phyloP scores from a whole-genome alignment of 2,329 filamentous ascomycete species.

The Botrytis squamosa region DNA sequence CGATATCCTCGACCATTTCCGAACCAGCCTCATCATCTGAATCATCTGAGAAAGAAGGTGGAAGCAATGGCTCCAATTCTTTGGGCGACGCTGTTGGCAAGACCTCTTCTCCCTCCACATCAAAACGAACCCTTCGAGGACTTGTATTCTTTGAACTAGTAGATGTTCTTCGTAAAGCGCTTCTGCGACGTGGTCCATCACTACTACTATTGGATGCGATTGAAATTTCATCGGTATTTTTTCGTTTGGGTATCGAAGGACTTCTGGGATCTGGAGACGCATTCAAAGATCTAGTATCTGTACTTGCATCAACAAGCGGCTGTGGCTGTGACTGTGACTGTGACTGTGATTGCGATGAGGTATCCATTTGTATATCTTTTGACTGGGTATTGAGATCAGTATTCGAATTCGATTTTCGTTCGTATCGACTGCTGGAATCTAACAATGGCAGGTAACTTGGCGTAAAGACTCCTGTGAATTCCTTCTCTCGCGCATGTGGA shows the following conservation, averaged over 20 bases:
- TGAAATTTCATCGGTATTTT: constrained; percentile 43
- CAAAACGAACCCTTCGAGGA: constrained; percentile 62
- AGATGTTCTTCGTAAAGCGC: constrained; percentile 57
- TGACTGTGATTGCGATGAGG: constrained; percentile 23
- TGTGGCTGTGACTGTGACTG: constrained; percentile 23
- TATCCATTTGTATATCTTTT: constrained; percentile 29
- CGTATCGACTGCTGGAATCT: constrained; percentile 43
- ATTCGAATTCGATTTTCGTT: constrained; percentile 21
- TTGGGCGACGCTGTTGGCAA: constrained; percentile 57
- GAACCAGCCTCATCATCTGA: constrained; percentile 40
- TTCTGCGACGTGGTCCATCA: constrained; percentile 50
- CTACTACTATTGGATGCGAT: constrained; percentile 55
- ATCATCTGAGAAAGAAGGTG: constrained; percentile 26
- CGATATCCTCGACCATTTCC: constrained; percentile 38
- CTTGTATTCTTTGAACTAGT: constrained; percentile 51
- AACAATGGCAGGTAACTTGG: constrained; percentile 62
- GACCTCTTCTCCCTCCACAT: constrained; percentile 59
- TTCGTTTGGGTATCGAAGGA: constrained; percentile 33
- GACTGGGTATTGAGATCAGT: constrained; percentile 17
- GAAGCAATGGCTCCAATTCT: constrained; percentile 14
- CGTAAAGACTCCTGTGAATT: constrained; percentile 62
- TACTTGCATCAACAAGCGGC: constrained; percentile 28
- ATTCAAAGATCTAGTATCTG: constrained; percentile 29
- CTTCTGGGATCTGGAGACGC: constrained; percentile 30
- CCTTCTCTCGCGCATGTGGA: constrained; percentile 56